phyloP scores from a whole-genome alignment of 805 yeast species.

The Spencermartinsiella europaea region DNA sequence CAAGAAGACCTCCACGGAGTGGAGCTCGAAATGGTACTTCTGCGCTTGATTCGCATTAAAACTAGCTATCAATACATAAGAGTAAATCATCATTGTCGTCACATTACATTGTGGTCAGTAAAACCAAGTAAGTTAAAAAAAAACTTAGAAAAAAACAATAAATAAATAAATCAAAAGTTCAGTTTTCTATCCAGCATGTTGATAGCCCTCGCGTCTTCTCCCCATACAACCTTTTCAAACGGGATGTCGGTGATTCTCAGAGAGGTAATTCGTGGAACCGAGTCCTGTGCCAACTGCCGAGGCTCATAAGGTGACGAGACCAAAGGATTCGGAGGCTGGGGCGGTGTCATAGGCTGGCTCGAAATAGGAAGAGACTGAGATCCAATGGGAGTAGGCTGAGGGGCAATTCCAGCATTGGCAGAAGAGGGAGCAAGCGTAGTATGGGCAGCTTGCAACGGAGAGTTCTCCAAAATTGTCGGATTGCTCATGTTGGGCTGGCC shows the following conservation, averaged over 20 bases:
- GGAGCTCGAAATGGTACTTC: too few species aligned
- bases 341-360: conserved; percentile 3
- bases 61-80: background rate
- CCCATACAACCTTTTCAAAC: conserved; percentile 24
- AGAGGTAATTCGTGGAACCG: background rate
- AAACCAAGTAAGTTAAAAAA: conserved; percentile 17
- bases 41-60: background rate
- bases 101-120: conserved; percentile 32
- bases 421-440: too few species aligned
- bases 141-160: conserved; percentile 3
- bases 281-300: conserved; percentile 4
- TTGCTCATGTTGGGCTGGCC: background rate
- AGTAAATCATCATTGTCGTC: too few species aligned
- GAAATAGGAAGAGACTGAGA: background rate
- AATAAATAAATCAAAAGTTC: conserved; percentile 7
- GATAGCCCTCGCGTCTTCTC: conserved; percentile 31
- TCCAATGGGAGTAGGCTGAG: too few species aligned
- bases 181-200: conserved; percentile 28
- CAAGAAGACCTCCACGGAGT: too few species aligned
- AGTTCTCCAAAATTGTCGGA: background rate
- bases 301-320: background rate
- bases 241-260: conserved; percentile 23
- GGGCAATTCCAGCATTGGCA: too few species aligned
- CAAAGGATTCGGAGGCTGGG: background rate
- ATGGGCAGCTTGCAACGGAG: too few species aligned